Evolutionary conservation across 2,329 filamentous ascomycete species (phyloP).

Genomic region (Colletotrichum sp.): DNA sequence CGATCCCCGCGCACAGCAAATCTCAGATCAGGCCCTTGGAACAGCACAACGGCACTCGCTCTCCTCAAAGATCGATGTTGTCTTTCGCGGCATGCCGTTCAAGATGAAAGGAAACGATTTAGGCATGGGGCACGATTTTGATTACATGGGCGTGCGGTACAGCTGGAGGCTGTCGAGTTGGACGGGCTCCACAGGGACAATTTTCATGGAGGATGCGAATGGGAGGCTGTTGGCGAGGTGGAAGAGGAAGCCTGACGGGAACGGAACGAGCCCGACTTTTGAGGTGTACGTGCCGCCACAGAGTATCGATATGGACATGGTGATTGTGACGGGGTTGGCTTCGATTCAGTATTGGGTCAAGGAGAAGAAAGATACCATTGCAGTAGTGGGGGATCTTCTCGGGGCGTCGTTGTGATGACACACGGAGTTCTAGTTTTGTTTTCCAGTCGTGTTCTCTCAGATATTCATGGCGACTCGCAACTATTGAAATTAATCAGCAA

Average conservation of each 20-base stretch:
- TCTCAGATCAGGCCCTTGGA: not conserved
- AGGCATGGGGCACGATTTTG: not conserved
- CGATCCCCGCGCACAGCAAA: not conserved
- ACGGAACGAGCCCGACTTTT: not conserved
- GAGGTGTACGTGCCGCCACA: conserved; percentile 9
- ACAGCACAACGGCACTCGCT: not conserved
- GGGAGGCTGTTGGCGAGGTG: not conserved
- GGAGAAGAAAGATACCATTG: not conserved
- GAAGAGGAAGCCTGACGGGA: not conserved
- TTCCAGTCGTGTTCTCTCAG: not conserved
- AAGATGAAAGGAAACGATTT: conserved; percentile 5
- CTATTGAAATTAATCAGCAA: not conserved
- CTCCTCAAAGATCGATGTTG: conserved; percentile 4
- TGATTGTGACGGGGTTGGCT: conserved; percentile 7
- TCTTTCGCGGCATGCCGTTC: conserved; percentile 6
- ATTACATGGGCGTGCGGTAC: not conserved
- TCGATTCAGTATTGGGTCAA: not conserved
- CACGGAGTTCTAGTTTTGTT: not conserved
- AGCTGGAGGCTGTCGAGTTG: not conserved
- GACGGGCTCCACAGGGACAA: not conserved
- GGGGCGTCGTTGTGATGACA: not conserved
- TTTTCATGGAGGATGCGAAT: not conserved
- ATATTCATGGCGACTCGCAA: not conserved
- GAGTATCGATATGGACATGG: conserved; percentile 17
- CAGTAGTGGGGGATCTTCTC: not conserved